These are phyloP conservation scores for Auricularia cornea DNA, from an alignment of 768 basidiomycete genomes.

Conservation along the genomic window DNA sequence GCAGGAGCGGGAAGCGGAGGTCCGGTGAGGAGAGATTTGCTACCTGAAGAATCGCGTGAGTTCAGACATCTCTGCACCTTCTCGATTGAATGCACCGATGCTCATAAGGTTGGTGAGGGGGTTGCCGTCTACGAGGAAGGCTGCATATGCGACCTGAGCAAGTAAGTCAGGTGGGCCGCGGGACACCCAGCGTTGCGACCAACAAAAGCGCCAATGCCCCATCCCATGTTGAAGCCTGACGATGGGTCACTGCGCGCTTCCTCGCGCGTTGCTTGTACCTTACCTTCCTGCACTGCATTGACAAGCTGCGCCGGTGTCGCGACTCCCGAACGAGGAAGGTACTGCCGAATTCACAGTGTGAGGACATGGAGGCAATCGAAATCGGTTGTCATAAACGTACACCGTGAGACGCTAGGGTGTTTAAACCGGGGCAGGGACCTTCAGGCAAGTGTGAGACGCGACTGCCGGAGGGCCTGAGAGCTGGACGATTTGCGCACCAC, in stretches of 20 bases:
- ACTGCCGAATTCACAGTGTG: not conserved
- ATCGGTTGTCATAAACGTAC: not conserved
- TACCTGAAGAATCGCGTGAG: not conserved
- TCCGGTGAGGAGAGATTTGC: not conserved
- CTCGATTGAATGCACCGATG: not conserved
- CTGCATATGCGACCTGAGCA: not conserved
- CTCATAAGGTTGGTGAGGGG: constrained; percentile 6
- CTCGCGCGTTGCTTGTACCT: no score
- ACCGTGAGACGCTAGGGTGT: constrained; percentile 6
- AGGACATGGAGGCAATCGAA: not conserved
- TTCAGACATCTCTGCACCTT: not conserved
- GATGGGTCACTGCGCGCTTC: not conserved
- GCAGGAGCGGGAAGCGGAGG: not conserved
- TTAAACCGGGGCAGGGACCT: constrained; percentile 8
- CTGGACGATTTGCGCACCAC: not conserved
- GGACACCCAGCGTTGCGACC: no score
- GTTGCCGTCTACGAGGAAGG: constrained; percentile 6
- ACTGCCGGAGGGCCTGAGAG: no score
- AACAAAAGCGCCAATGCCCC: not conserved
- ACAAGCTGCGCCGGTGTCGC: constrained; percentile 7
- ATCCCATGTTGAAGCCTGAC: constrained; percentile 7
- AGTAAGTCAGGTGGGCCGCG: not conserved
- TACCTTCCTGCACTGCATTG: constrained; percentile 4
- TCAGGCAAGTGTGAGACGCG: not conserved
- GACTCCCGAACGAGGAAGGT: constrained; percentile 5